Conservation (phyloP, 2,329 filamentous ascomycete genomes). For the Aspergillus sp. region DNA sequence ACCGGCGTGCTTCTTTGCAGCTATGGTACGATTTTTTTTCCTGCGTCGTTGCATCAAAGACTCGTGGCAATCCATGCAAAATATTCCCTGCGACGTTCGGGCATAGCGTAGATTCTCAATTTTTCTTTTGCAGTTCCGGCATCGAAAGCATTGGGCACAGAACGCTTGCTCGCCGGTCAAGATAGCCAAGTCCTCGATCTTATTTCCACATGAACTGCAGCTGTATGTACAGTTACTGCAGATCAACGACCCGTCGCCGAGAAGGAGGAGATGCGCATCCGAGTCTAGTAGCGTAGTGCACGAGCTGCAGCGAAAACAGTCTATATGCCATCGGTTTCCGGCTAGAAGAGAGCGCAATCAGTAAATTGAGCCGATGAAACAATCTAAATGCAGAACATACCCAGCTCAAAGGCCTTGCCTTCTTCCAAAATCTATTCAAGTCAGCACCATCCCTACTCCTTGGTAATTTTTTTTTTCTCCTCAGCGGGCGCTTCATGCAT, state of each 20-base stretch:
- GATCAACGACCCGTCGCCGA: slow-evolving; percentile 95
- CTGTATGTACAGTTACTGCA: slow-evolving; percentile 99
- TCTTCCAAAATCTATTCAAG: slow-evolving; percentile 82
- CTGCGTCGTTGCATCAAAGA: slow-evolving; percentile 88
- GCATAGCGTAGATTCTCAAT: slow-evolving; percentile 98
- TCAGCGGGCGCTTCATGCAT: slow-evolving; percentile 24
- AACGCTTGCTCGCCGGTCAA: slow-evolving; percentile 97
- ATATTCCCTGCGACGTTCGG: slow-evolving; percentile 95
- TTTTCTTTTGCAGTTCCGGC: slow-evolving; percentile 96
- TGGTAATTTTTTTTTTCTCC: background rate
- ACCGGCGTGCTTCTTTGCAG: slow-evolving; percentile 42
- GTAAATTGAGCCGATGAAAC: slow-evolving; percentile 16
- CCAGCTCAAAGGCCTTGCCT: slow-evolving; percentile 96
- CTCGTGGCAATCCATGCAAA: slow-evolving; percentile 99
- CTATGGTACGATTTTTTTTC: slow-evolving; percentile 73
- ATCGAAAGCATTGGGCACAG: slow-evolving; percentile 94
- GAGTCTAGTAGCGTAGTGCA: slow-evolving; percentile 96
- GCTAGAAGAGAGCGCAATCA: slow-evolving; percentile 56
- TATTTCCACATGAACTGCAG: slow-evolving; percentile 93
- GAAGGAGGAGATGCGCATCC: slow-evolving; percentile 92
- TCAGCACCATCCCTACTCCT: slow-evolving; percentile 7
- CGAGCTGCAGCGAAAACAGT: slow-evolving; percentile 97
- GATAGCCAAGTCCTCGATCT: slow-evolving; percentile 97
- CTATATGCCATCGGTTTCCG: slow-evolving; percentile 96
- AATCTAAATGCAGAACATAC: slow-evolving; percentile 51